Evolutionary conservation across 441 rosid species (phyloP).

Genomic region (Euphorbia schlechtendalii): DNA sequence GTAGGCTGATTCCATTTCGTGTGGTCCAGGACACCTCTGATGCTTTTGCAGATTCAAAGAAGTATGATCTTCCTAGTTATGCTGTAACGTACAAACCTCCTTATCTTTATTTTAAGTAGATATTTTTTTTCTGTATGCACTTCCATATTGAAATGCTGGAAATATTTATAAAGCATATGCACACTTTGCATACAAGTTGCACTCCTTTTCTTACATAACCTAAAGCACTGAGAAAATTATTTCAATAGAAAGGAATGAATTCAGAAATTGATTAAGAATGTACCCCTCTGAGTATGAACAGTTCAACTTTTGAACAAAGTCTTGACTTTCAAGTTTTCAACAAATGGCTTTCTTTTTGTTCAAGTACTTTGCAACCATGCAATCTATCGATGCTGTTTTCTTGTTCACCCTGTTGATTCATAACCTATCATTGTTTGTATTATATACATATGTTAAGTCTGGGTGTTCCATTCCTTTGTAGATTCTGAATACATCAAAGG

Average conservation of each 20-base stretch:
- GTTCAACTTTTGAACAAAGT: not conserved
- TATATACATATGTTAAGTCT: conserved; percentile 1
- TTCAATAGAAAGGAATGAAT: too few species aligned
- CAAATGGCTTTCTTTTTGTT: not conserved
- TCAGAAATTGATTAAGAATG: not conserved
- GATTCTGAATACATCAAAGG: conserved; percentile 73
- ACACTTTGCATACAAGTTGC: not conserved
- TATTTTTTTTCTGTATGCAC: not conserved
- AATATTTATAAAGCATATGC: too few species aligned
- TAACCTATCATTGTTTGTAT: not conserved
- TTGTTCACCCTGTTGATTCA: not conserved
- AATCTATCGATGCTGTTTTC: conserved; percentile 5
- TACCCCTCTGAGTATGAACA: not conserved
- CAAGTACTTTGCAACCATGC: not conserved
- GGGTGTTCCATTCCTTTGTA: conserved; percentile 24
- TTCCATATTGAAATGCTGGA: not conserved
- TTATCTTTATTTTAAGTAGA: not conserved
- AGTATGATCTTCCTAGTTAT: conserved; percentile 73
- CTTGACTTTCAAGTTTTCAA: not conserved
- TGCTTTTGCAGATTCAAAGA: conserved; percentile 39
- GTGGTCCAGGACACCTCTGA: conserved; percentile 35
- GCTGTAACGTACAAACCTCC: conserved; percentile 42
- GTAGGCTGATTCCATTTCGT: conserved; percentile 19
- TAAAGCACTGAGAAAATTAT: not conserved
- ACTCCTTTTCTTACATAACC: not conserved